These are phyloP conservation scores for Trichoderma oligosporum DNA, from an alignment of 2,329 filamentous ascomycete species.

Conservation along the genomic window DNA sequence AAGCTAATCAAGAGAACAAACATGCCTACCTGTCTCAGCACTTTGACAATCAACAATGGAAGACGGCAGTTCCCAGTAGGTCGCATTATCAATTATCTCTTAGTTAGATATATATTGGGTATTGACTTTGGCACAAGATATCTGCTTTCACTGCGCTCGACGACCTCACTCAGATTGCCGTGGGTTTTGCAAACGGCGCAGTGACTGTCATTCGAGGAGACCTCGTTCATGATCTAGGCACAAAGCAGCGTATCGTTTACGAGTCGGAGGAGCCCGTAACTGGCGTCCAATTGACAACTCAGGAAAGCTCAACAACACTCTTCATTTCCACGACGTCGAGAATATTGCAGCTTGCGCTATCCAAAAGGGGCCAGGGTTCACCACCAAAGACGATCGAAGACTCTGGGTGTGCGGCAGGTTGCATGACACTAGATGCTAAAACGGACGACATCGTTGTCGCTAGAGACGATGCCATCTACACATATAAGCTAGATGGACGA, in stretches of 20 bases:
- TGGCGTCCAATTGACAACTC: conserved; percentile 71
- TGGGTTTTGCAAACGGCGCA: conserved; percentile 92
- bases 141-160: conserved; percentile 84
- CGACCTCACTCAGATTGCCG: conserved; percentile 86
- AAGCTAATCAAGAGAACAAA: conserved; percentile 93
- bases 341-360: conserved; percentile 81
- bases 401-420: conserved; percentile 84
- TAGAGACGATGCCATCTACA: conserved; percentile 92
- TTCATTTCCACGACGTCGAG: conserved; percentile 90
- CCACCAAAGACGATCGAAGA: conserved; percentile 87
- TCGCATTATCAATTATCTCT: background rate
- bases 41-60: conserved; percentile 80
- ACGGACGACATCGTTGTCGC: conserved; percentile 87
- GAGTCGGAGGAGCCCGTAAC: conserved; percentile 97
- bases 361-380: conserved; percentile 83
- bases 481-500: conserved; percentile 79
- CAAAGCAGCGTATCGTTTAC: conserved; percentile 89
- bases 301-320: conserved; percentile 64
- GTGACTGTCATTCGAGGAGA: conserved; percentile 93
- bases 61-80: conserved; percentile 86
- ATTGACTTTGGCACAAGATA: conserved; percentile 49
- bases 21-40: conserved; percentile 81
- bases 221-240: conserved; percentile 89
- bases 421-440: conserved; percentile 81
- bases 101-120: background rate